Percentiles rank a stretch among this genome's conserved stretches.
Conservation (phyloP, 2,329 filamentous ascomycete species). For the Xylaria sp. region DNA sequence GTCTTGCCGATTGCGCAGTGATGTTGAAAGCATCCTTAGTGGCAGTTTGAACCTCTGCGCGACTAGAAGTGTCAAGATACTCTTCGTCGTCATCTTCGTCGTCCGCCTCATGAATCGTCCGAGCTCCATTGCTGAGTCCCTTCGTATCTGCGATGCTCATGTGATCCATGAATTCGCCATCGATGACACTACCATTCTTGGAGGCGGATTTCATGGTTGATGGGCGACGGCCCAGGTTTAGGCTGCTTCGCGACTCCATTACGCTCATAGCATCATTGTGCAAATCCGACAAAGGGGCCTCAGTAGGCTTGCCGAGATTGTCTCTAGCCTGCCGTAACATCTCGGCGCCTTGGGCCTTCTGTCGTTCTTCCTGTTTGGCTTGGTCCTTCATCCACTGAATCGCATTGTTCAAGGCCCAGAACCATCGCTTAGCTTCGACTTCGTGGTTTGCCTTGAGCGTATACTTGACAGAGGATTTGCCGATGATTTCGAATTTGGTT, state of each 20-base stretch:
- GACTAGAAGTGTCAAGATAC: constrained; percentile 73
- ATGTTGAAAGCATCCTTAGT: constrained; percentile 96
- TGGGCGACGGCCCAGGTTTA: constrained; percentile 41
- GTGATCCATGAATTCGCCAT: constrained; percentile 48
- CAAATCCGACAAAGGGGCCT: constrained; percentile 42
- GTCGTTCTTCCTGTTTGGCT: constrained; percentile 79
- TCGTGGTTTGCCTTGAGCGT: constrained; percentile 96
- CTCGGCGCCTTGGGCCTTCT: constrained; percentile 69
- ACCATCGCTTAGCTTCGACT: constrained; percentile 97
- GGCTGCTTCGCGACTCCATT: constrained; percentile 43
- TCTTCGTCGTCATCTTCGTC: constrained; percentile 61
- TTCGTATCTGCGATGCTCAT: constrained; percentile 39
- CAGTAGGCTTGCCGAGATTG: constrained; percentile 56
- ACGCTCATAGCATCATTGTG: constrained; percentile 50
- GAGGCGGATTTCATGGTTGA: constrained; percentile 33
- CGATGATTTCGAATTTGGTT: constrained; percentile 94
- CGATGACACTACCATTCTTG: constrained; percentile 39
- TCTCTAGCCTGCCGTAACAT: constrained; percentile 72
- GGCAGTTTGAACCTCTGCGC: constrained; percentile 64
- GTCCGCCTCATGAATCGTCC: constrained; percentile 36
- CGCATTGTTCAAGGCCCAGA: constrained; percentile 97
- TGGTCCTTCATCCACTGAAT: constrained; percentile 99
- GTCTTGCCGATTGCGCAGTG: constrained; percentile 86
- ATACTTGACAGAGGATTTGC: constrained; percentile 98
- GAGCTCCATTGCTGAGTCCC: constrained; percentile 33